Base-by-base conservation (phyloP, 768 basidiomycete genomes). In the Tricholoma bakamatsutake region DNA sequence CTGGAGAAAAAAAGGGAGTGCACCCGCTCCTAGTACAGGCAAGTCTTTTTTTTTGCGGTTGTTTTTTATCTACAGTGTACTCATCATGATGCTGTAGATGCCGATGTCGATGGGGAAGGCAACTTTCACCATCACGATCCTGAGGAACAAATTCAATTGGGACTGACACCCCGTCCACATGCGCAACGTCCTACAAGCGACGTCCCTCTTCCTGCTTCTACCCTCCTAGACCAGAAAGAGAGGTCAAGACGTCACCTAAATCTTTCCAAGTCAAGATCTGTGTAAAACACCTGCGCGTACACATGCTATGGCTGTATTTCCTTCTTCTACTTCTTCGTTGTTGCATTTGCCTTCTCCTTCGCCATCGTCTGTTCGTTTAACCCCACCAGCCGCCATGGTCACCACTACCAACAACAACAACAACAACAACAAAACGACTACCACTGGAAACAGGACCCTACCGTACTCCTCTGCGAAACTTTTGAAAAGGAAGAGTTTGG, bases 401-500 rank as follows among this genome's bases (percentile, higher is more conserved):
- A n/a, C n/a, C n/a, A n/a, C n/a, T n/a, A n/a, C n/a, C n/a, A n/a
- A n/a, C n/a, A n/a, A n/a, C n/a, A n/a, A n/a, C n/a, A n/a, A n/a
- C n/a, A n/a, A n/a, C n/a, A 24, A 24, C 21, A 24, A 24, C 21
- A 24, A 24, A 24, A 24, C 21, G 21, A 24, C 21, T 3, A 24
- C 21, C 21, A 24, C 1, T 24, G 21, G 31, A 31, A 7, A 31
- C 4, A 31, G 10, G 31, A 34, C 1, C 33, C 18, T 35, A 0
- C 48, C 49, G 8, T 57, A 57, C 13, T 62, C 67, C 1, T 71
- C 76, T 2, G 65, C 68, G 47, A 77, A 75, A 61, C 62, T 79
- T 11, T 58, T 72, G 43, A 79, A 79, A 60, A 58, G 74, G 61
- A 76, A 75, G 66, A 77, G 76, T 60, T 59, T 76, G 50, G 77